Base-by-base conservation (phyloP, 352 stramenopile genomes). In the Pythium periplocum region DNA sequence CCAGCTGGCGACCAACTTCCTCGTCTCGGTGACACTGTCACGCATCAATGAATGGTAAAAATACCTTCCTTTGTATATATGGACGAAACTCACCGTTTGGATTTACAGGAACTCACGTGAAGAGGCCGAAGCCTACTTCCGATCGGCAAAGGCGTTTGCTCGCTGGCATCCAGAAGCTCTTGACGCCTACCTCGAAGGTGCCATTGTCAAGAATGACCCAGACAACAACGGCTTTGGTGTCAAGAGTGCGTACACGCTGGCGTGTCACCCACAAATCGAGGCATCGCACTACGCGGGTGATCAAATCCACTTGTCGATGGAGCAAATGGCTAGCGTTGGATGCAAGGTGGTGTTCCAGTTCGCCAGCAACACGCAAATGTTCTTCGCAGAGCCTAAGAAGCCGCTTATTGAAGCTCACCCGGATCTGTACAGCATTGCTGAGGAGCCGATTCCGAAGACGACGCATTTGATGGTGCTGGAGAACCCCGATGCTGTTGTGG, bases 381-480 rank as follows among this genome's bases (percentile, higher is more conserved):
- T 71, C 55, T 61, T 66, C 7, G 51, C 60, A 7, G 46, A 53
- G 4, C 32, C 51, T 43, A 62, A 63, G 26, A 17, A 62, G 8
- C 34, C n/a, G 11, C 46, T 84, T 8, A 39, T 69, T 1, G 55
- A 7, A n/a, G 61, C 59, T 2, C 31, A 71, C 11, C 76, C 76
- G n/a, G 48, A 78, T 5, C 59, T 75, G 4, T 87, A 87, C 57
- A 60, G 55, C 1, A 57, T 81, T 26, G 17, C 17, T 42, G 49
- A 31, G 40, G 55, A 67, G 3, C 61, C 71, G 4, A 53, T 83
- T 8, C 41, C 54, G 2, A 60, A 67, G 30, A 65, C 61, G 36
- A 71, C 62, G 17, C 75, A 83, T 47, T 30, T 70, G 33, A 66
- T 85, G 60, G 50, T 83, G 2, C 62, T 85, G 50, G 71, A 85